phyloP scores from a whole-genome alignment of 306 rosid species.

The Malus asiatica region DNA sequence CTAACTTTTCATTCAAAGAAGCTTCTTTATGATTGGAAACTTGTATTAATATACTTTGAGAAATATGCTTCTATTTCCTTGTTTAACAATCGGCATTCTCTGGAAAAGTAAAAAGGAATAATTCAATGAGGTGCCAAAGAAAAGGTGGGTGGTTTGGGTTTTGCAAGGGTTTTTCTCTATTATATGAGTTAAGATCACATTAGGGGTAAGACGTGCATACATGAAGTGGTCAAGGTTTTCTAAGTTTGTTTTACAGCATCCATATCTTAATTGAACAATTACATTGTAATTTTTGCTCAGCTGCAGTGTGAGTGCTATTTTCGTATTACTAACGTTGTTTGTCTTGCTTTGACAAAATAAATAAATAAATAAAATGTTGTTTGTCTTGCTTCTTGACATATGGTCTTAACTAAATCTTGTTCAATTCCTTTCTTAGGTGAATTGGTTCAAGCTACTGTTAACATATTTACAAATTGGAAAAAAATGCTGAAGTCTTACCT shows the following conservation, averaged over 20 bases:
- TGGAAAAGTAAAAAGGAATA: not conserved
- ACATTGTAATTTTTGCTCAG: not conserved
- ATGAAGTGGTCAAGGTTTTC: not conserved
- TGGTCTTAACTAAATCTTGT: not conserved
- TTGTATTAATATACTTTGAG: not conserved
- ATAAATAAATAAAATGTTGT: not conserved
- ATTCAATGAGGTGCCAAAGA: not conserved
- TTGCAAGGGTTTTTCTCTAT: not conserved
- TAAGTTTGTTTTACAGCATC: not conserved
- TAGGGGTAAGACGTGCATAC: not conserved
- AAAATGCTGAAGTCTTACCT: conserved; percentile 65
- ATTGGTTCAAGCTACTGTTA: conserved; percentile 46
- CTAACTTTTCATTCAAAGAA: not conserved
- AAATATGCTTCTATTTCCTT: not conserved
- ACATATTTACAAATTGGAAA: conserved; percentile 58
- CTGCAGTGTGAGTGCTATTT: not conserved
- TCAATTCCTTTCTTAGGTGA: conserved; percentile 40
- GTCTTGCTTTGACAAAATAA: not conserved
- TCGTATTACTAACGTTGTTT: not conserved
- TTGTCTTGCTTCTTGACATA: not conserved
- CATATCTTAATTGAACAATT: conserved; percentile 1
- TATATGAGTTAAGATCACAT: not conserved
- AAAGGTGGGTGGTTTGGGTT: not conserved
- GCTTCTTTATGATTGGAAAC: not conserved
- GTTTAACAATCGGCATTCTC: not conserved